Percentiles rank a stretch among this genome's conserved stretches.
Evolutionary conservation across 1,284 basidiomycete species (phyloP).

Genomic region (Phenoliferia sp.): DNA sequence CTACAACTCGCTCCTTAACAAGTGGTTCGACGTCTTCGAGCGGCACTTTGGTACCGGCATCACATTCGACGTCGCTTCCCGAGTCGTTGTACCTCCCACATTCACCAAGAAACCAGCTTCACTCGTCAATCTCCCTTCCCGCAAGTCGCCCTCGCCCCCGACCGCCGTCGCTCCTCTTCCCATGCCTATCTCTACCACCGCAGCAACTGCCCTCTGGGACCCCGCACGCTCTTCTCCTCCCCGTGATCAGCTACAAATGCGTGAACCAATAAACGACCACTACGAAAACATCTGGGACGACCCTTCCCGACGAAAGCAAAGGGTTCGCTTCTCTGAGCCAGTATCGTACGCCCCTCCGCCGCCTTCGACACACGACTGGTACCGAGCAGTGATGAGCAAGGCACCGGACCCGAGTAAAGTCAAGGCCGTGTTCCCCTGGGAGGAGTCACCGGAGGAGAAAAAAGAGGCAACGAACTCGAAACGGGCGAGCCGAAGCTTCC

Average conservation of each 20-base stretch:
- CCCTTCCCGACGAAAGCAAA: conserved; percentile 30
- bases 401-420: conserved; percentile 68
- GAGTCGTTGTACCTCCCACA: conserved; percentile 8
- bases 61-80: conserved; percentile 39
- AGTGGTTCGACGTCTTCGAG: conserved; percentile 89
- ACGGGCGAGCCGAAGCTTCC: conserved; percentile 2
- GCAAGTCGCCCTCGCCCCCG: conserved; percentile 22
- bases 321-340: conserved; percentile 57
- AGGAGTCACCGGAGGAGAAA: conserved; percentile 50
- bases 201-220: conserved; percentile 15
- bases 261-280: conserved; percentile 43
- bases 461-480: conserved; percentile 12
- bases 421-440: conserved; percentile 89
- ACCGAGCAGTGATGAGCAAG: conserved; percentile 43
- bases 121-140: conserved; percentile 55
- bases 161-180: neutral
- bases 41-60: conserved; percentile 62
- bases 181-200: conserved; percentile 4
- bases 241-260: conserved; percentile 47
- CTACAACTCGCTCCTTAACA: conserved; percentile 72
- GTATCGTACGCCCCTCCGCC: conserved; percentile 43
- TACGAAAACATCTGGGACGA: conserved; percentile 52
- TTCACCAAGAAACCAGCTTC: conserved; percentile 6
- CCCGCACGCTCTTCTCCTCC: conserved; percentile 28
- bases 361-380: conserved; percentile 46